Conservation (phyloP, 2,329 filamentous ascomycete genomes). For the Beauveria australis region DNA sequence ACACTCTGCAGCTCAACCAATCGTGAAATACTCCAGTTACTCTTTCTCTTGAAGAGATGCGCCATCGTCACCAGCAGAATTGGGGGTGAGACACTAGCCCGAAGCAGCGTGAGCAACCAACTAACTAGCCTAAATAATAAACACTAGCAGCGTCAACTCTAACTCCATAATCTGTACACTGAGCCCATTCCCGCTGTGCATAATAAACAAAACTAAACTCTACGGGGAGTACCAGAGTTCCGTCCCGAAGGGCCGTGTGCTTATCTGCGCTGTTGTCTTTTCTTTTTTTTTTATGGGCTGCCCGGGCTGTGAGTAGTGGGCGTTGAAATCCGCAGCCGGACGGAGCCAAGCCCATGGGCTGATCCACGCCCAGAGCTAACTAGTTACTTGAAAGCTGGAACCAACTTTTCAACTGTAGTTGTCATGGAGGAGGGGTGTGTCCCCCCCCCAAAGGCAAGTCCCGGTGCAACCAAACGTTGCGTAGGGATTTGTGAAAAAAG, state of each 20-base stretch:
- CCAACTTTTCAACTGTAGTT: slow-evolving; percentile 2
- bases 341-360: not conserved
- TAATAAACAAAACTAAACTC: not conserved
- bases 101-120: not conserved
- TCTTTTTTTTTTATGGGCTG: not conserved
- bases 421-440: slow-evolving; percentile 2
- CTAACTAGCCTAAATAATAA: no score
- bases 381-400: not conserved
- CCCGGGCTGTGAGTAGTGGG: not conserved
- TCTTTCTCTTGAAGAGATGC: not conserved
- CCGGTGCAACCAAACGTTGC: not conserved
- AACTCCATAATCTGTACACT: not conserved
- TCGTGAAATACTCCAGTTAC: no score
- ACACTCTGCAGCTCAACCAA: no score
- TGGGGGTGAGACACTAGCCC: not conserved
- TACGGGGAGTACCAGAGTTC: slow-evolving; percentile 2
- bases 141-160: slow-evolving; percentile 3
- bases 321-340: slow-evolving; percentile 1
- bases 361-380: not conserved
- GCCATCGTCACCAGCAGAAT: not conserved
- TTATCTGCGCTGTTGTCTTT: not conserved
- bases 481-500: not conserved
- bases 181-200: not conserved
- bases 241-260: not conserved
- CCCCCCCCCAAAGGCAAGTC: not conserved